Percentiles rank a stretch among this genome's conserved stretches.
Evolutionary conservation across 495 filamentous ascomycete species (phyloP).

Genomic region (Pyrenula aspistea): DNA sequence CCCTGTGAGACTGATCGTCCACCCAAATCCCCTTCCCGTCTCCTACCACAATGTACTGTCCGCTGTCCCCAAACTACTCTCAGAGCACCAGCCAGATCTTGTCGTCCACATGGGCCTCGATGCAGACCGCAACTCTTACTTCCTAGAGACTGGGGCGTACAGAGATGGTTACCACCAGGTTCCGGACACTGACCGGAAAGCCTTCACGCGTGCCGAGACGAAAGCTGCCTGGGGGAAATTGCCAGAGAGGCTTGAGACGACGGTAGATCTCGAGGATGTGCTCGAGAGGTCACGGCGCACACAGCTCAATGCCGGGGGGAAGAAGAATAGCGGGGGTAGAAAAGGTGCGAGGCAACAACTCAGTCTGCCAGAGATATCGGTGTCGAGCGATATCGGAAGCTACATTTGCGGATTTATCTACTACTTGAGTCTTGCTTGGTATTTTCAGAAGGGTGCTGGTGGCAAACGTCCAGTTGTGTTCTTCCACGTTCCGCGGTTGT

Average conservation of each 20-base stretch:
- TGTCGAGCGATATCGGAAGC: conserved; percentile 16
- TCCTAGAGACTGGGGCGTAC: conserved; percentile 13
- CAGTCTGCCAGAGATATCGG: conserved; percentile 7
- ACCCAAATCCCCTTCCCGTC: conserved; percentile 5
- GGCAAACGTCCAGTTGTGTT: not conserved
- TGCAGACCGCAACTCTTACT: conserved; percentile 10
- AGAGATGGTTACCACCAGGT: conserved; percentile 18
- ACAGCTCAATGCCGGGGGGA: not conserved
- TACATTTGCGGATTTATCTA: conserved; percentile 21
- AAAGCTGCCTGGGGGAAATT: conserved; percentile 15
- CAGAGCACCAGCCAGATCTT: conserved; percentile 11
- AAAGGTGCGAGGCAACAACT: not conserved
- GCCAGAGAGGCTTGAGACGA: conserved; percentile 6
- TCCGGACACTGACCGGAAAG: conserved; percentile 12
- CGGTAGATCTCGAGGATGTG: conserved; percentile 10
- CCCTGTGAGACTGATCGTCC: conserved; percentile 4
- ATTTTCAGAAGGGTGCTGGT: conserved; percentile 2
- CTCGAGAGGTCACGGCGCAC: conserved; percentile 3
- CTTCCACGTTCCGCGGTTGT: not conserved
- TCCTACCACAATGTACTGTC: conserved; percentile 12
- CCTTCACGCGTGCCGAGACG: conserved; percentile 12
- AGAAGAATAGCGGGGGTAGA: not conserved
- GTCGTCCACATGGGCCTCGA: conserved; percentile 17
- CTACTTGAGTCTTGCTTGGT: conserved; percentile 10
- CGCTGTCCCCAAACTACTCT: conserved; percentile 8